Percentiles rank a stretch among this genome's conserved stretches.
Conservation (phyloP, 2,329 filamentous ascomycete genomes). For the Trichoderma atrobrunneum region DNA sequence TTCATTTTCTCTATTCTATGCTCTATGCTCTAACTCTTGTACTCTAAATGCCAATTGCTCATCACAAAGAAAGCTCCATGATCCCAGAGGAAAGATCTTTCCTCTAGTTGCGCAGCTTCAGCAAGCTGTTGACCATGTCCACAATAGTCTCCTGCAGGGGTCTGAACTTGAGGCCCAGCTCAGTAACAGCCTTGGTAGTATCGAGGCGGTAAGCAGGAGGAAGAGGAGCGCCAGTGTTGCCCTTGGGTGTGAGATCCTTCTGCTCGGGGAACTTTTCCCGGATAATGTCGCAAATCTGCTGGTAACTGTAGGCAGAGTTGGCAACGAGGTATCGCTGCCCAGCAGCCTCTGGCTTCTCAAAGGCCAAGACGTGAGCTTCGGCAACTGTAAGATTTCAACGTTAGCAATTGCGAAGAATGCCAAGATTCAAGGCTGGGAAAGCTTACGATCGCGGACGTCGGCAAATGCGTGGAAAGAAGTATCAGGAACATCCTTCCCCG, state of each 20-base stretch:
- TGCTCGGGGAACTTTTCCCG: not conserved
- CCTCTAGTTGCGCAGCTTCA: not conserved
- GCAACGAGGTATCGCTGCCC: not conserved
- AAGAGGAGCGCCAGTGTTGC: not conserved
- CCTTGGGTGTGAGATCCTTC: not conserved
- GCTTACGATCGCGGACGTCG: not conserved
- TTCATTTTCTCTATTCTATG: not conserved
- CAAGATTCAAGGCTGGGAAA: not conserved
- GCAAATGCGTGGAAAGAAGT: not conserved
- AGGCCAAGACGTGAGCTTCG: not conserved
- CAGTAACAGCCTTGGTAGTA: not conserved
- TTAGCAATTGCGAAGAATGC: not conserved
- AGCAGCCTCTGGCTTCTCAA: not conserved
- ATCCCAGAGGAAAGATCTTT: not conserved
- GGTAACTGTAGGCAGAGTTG: conserved; percentile 1
- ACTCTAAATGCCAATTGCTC: not conserved
- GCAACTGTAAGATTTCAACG: not conserved
- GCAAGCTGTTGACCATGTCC: conserved; percentile 3
- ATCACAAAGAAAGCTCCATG: not conserved
- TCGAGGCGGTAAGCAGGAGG: not conserved
- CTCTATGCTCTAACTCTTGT: not conserved
- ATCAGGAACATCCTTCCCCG: not conserved
- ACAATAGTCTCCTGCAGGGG: not conserved
- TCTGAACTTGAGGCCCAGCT: not conserved
- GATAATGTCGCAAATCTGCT: conserved; percentile 3